Evolutionary conservation across 2,329 filamentous ascomycete species (phyloP).

Genomic region (Penicillium sp.): DNA sequence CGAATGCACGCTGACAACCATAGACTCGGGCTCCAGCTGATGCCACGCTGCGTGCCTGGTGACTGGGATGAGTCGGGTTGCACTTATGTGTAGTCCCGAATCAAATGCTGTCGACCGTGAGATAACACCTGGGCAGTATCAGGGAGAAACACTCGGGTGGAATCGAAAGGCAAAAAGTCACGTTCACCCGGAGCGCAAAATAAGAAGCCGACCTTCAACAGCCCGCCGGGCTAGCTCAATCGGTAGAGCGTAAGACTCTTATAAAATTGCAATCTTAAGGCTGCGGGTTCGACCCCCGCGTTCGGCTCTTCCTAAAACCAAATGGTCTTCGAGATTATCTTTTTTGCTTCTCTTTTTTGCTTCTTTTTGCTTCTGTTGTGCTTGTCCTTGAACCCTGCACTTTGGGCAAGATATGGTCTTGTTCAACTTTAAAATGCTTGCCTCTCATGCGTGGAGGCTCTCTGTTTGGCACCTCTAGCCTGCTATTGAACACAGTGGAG

Average conservation of each 20-base stretch:
- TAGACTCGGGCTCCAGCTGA: conserved; percentile 3
- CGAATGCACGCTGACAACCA: background rate
- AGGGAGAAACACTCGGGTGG: background rate
- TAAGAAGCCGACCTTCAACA: no score
- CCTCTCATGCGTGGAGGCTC: no score
- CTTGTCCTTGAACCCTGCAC: no score
- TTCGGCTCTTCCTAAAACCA: conserved; percentile 36
- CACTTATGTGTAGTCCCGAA: conserved; percentile 1
- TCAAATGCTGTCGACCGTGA: conserved; percentile 3
- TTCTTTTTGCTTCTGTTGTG: no score
- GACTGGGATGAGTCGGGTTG: conserved; percentile 1
- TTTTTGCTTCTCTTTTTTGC: no score
- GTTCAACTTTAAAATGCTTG: no score
- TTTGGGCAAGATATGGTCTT: no score
- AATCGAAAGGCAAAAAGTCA: background rate
- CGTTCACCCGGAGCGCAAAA: no score
- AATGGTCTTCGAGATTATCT: no score
- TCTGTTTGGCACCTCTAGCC: no score
- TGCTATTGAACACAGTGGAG: no score
- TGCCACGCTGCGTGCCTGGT: conserved; percentile 8
- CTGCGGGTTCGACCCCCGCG: conserved; percentile 47
- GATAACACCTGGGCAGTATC: background rate
- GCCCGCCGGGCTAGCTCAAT: conserved; percentile 50
- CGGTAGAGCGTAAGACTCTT: conserved; percentile 40
- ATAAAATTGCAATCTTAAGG: conserved; percentile 27